Percentiles rank a stretch among this genome's conserved stretches.
Evolutionary conservation across 306 rosid genomes (phyloP).

Genomic region (Canavalia ensiformis): DNA sequence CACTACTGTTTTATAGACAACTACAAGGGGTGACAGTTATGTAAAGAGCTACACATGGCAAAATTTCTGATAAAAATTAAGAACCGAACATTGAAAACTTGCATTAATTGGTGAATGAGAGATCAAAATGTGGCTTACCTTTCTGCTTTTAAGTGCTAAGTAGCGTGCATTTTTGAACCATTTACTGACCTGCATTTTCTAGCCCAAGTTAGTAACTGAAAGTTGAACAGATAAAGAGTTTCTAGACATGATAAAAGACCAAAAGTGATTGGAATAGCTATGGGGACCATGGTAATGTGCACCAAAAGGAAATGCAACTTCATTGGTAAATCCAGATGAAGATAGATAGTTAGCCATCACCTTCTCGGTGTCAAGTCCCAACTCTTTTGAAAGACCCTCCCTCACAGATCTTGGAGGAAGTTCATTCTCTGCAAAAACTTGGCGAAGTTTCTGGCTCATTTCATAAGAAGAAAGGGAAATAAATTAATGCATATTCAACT

Average conservation of each 20-base stretch:
- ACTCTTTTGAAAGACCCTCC: constrained; percentile 76
- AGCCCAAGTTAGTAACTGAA: constrained; percentile 32
- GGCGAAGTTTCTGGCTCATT: constrained; percentile 80
- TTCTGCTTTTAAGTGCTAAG: constrained; percentile 76
- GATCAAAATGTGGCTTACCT: constrained; percentile 56
- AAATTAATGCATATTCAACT: constrained; percentile 26
- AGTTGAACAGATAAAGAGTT: constrained; percentile 18
- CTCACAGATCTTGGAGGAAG: constrained; percentile 84
- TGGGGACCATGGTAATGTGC: neutral
- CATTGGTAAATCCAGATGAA: constrained; percentile 18
- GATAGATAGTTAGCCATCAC: constrained; percentile 48
- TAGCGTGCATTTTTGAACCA: constrained; percentile 98
- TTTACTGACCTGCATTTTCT: constrained; percentile 80
- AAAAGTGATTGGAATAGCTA: constrained; percentile 1
- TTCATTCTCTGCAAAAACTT: constrained; percentile 81
- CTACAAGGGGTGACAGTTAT: constrained; percentile 10
- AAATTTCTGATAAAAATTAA: neutral
- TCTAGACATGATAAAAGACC: constrained; percentile 21
- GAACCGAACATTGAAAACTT: constrained; percentile 8
- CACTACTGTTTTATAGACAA: neutral
- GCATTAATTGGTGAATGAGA: constrained; percentile 3
- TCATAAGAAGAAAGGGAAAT: constrained; percentile 40
- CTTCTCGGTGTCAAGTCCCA: constrained; percentile 85
- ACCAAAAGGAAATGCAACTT: constrained; percentile 8
- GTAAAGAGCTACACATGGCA: neutral